A percentile compares a stretch with the other conserved stretches of the same genome.
phyloP scores from a whole-genome alignment of 805 yeast genomes.

The Ascoidea tarda region DNA sequence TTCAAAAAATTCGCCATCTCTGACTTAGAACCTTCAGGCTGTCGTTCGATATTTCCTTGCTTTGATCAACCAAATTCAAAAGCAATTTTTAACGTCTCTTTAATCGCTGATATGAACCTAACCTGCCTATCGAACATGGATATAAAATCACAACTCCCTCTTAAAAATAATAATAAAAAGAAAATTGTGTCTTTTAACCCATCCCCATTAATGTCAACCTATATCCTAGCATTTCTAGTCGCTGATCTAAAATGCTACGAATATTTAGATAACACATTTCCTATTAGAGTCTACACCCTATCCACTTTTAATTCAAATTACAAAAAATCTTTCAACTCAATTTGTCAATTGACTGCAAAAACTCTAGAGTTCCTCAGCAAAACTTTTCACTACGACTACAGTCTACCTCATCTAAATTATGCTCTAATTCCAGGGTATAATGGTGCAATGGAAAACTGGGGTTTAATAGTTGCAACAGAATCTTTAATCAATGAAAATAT shows the following conservation, averaged over 20 bases:
- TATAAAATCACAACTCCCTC: constrained; percentile 20
- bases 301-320: constrained; percentile 40
- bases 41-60: constrained; percentile 67
- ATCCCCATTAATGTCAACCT: constrained; percentile 64
- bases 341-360: constrained; percentile 49
- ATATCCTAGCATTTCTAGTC: constrained; percentile 58
- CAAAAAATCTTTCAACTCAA: constrained; percentile 37
- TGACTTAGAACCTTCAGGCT: constrained; percentile 67
- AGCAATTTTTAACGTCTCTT: constrained; percentile 46
- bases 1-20: constrained; percentile 48
- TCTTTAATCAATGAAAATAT: constrained; percentile 18
- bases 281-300: constrained; percentile 59
- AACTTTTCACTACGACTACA: constrained; percentile 57
- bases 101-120: constrained; percentile 34
- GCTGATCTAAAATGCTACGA: constrained; percentile 56
- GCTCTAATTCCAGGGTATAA: constrained; percentile 70
- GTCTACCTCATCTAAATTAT: constrained; percentile 70
- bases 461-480: constrained; percentile 48
- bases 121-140: constrained; percentile 63
- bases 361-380: constrained; percentile 53
- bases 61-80: constrained; percentile 62
- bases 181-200: constrained; percentile 39
- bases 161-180: constrained; percentile 22
- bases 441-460: constrained; percentile 92
- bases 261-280: constrained; percentile 37